Percentiles rank a stretch among this genome's conserved stretches.
Evolutionary conservation across 495 filamentous ascomycete genomes (phyloP).

Genomic region (Tuber brumale): DNA sequence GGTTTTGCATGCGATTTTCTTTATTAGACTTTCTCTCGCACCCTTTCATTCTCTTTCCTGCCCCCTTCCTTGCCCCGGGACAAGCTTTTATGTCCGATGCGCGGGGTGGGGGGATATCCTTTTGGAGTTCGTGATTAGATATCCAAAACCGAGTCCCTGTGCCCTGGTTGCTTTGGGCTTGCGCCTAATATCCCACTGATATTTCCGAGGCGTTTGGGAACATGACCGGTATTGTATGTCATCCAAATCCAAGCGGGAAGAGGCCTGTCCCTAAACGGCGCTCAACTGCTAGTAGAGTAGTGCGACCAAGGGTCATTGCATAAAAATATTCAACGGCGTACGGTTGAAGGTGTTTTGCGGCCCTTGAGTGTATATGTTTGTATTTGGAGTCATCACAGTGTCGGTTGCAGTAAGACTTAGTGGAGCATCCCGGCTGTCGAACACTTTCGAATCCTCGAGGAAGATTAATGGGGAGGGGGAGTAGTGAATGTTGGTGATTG

Average conservation of each 20-base stretch:
- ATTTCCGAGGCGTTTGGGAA: not conserved
- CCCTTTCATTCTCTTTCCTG: not conserved
- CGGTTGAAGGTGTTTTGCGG: not conserved
- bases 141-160: not conserved
- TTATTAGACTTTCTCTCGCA: not conserved
- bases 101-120: not conserved
- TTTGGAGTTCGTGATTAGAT: not conserved
- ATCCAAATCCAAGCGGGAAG: not conserved
- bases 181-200: not conserved
- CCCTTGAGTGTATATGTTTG: not conserved
- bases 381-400: not conserved
- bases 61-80: not conserved
- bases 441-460: not conserved
- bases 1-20: not conserved
- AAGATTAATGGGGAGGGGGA: not conserved
- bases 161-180: not conserved
- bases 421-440: not conserved
- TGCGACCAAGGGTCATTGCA: not conserved
- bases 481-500: not conserved
- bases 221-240: not conserved
- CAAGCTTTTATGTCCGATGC: not conserved
- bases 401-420: not conserved
- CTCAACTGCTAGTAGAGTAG: not conserved
- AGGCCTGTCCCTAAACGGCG: not conserved
- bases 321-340: not conserved